phyloP scores from a whole-genome alignment of 1,284 basidiomycete genomes.

The Sporisorium scitamineum region DNA sequence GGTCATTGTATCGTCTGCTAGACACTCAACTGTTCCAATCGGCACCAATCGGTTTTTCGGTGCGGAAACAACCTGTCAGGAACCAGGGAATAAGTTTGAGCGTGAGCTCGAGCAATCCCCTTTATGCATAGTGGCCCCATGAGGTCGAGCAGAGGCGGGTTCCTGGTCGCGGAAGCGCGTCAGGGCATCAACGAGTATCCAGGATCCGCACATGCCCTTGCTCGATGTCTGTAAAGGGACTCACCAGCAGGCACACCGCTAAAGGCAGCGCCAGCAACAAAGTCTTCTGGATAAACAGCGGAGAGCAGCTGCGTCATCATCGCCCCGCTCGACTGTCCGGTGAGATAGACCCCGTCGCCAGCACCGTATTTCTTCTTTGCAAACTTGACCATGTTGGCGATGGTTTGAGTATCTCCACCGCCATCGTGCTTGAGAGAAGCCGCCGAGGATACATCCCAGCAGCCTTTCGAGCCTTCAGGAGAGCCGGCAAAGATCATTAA shows the following conservation, averaged over 20 bases:
- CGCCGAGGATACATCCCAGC: constrained; percentile 13
- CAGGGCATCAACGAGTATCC: no score
- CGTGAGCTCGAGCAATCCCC: not conserved
- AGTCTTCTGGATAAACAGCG: constrained; percentile 16
- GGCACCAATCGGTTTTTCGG: not conserved
- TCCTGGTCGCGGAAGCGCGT: no score
- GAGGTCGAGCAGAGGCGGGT: no score
- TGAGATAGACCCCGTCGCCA: constrained; percentile 9
- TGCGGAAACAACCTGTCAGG: constrained; percentile 22
- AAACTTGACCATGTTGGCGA: constrained; percentile 30
- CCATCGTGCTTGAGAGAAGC: constrained; percentile 27
- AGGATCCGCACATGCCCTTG: no score
- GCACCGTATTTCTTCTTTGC: constrained; percentile 23
- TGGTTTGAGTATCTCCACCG: constrained; percentile 18
- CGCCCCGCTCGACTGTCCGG: constrained; percentile 21
- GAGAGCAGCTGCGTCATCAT: constrained; percentile 21
- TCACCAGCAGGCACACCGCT: not conserved
- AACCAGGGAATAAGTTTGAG: not conserved
- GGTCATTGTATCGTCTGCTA: no score
- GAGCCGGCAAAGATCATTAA: constrained; percentile 25
- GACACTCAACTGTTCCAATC: constrained; percentile 31
- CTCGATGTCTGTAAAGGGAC: no score
- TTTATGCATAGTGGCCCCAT: no score
- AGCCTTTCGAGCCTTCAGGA: constrained; percentile 7
- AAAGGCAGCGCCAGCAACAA: constrained; percentile 11